These are phyloP conservation scores for Trametes polyzona DNA, from an alignment of 1,284 basidiomycete genomes.

Conservation along the genomic window DNA sequence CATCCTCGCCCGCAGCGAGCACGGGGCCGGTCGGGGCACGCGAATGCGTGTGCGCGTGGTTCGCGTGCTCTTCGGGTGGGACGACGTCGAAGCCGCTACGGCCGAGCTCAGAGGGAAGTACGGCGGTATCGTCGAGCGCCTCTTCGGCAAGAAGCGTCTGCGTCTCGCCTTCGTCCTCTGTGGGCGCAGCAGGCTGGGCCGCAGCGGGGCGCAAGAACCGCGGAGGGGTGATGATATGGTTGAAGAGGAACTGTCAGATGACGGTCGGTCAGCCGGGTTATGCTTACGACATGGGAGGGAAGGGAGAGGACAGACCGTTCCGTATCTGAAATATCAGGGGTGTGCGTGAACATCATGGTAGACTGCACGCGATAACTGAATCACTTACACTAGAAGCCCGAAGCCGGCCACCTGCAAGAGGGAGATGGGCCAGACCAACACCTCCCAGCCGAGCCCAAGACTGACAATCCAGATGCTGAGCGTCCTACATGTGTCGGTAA, in stretches of 20 bases:
- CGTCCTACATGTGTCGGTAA: slow-evolving; percentile 96
- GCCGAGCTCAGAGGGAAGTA: slow-evolving; percentile 72
- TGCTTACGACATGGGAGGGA: not conserved
- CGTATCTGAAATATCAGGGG: slow-evolving; percentile 31
- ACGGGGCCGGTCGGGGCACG: slow-evolving; percentile 3
- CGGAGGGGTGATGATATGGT: slow-evolving; percentile 70
- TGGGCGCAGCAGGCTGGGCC: slow-evolving; percentile 29
- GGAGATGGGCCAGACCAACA: slow-evolving; percentile 81
- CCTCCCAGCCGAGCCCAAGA: slow-evolving; percentile 92
- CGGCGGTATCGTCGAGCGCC: slow-evolving; percentile 72
- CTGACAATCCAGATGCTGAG: slow-evolving; percentile 91
- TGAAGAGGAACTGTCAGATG: slow-evolving; percentile 65
- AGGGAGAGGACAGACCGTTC: slow-evolving; percentile 31
- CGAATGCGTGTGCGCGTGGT: slow-evolving; percentile 15
- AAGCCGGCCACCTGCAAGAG: slow-evolving; percentile 91
- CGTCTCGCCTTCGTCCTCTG: slow-evolving; percentile 54
- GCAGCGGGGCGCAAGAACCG: slow-evolving; percentile 52
- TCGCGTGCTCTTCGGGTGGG: slow-evolving; percentile 41
- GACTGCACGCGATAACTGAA: not conserved
- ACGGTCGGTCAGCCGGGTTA: slow-evolving; percentile 4
- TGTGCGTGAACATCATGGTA: slow-evolving; percentile 25
- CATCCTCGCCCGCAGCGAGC: slow-evolving; percentile 2
- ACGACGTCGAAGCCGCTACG: slow-evolving; percentile 74
- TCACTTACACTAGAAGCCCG: slow-evolving; percentile 82
- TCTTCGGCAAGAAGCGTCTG: slow-evolving; percentile 45